These are phyloP conservation scores for Artemisia tridentata DNA, from an alignment of 129 eudicot genomes.

Conservation along the genomic window DNA sequence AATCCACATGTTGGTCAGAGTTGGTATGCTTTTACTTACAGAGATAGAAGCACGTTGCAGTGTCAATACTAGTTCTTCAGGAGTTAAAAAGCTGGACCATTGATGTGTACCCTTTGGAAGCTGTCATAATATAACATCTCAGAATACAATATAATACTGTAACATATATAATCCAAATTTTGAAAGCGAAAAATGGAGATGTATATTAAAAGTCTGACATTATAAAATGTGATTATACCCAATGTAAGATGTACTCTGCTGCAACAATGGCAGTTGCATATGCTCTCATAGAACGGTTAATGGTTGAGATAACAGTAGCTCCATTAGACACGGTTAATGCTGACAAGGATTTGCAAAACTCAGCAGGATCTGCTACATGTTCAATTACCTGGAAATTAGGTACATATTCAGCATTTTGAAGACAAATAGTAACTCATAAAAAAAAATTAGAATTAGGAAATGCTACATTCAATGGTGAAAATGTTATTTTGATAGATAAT, in stretches of 20 bases:
- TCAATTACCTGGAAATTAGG: slow-evolving; percentile 68
- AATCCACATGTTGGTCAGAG: background rate
- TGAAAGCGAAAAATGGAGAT: too few species aligned
- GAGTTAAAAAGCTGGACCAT: slow-evolving; percentile 88
- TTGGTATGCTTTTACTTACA: slow-evolving; percentile 40
- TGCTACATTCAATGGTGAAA: background rate
- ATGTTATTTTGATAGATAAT: background rate
- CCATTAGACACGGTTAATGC: slow-evolving; percentile 70
- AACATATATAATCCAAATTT: background rate
- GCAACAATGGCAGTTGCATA: slow-evolving; percentile 77
- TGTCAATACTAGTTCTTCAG: slow-evolving; percentile 76
- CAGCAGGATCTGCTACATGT: slow-evolving; percentile 91
- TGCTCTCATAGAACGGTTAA: slow-evolving; percentile 94
- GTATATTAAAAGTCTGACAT: too few species aligned
- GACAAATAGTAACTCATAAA: background rate
- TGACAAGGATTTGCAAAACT: slow-evolving; percentile 88
- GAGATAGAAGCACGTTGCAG: slow-evolving; percentile 71
- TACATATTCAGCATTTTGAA: background rate
- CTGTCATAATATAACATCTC: slow-evolving; percentile 33
- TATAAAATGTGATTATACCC: slow-evolving; percentile 48
- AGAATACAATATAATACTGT: background rate
- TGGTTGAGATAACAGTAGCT: slow-evolving; percentile 84
- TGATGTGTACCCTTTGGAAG: slow-evolving; percentile 95
- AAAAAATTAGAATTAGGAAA: background rate
- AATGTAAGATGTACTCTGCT: slow-evolving; percentile 83